phyloP scores from a whole-genome alignment of 2,329 filamentous ascomycete genomes.

The Aspergillus brasiliensis region DNA sequence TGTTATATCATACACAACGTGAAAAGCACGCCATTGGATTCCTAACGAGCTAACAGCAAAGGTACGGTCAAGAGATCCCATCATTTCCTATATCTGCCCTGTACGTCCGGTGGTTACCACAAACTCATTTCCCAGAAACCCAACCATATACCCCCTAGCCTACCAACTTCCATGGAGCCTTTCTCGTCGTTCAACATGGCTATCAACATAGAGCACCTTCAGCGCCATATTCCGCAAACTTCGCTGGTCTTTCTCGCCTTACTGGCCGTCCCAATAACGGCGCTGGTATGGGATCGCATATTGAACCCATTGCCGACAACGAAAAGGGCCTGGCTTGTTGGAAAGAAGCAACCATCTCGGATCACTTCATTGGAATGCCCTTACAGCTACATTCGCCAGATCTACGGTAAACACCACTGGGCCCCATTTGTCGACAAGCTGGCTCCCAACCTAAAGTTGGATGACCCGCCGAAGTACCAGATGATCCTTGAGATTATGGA shows the following conservation, averaged over 20 bases:
- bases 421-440: conserved; percentile 23
- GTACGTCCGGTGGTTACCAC: too few species aligned
- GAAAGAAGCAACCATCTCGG: conserved; percentile 13
- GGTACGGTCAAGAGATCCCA: too few species aligned
- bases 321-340: conserved; percentile 18
- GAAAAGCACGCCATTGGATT: too few species aligned
- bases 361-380: conserved; percentile 21
- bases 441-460: conserved; percentile 15
- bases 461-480: conserved; percentile 16
- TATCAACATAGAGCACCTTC: neutral
- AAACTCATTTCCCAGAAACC: too few species aligned
- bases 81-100: too few species aligned
- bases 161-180: neutral
- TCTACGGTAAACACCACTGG: conserved; percentile 24
- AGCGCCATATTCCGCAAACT: neutral
- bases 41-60: too few species aligned
- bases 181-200: neutral
- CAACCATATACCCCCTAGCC: too few species aligned
- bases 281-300: conserved; percentile 8
- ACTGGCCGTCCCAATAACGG: neutral
- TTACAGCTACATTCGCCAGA: conserved; percentile 19
- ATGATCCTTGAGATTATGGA: conserved; percentile 26
- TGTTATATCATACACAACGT: too few species aligned
- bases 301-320: conserved; percentile 12
- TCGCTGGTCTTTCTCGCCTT: neutral